These are phyloP conservation scores for Penicillium sp. DNA, from an alignment of 2,329 filamentous ascomycete genomes.

Conservation along the genomic window DNA sequence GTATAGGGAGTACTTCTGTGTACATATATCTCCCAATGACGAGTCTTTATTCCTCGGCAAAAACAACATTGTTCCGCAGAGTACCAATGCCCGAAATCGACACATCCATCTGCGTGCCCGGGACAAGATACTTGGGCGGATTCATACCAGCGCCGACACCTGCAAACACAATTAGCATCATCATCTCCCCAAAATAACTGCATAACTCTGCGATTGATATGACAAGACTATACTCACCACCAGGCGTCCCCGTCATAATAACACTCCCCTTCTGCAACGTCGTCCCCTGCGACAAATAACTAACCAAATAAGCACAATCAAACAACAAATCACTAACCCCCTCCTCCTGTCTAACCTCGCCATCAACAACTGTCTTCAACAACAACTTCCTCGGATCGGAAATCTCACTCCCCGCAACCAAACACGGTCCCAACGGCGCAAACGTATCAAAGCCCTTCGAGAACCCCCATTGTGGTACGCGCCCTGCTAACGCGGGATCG, in stretches of 20 bases:
- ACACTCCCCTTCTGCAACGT: slow-evolving; percentile 56
- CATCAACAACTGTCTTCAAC: slow-evolving; percentile 57
- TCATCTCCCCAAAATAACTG: not conserved
- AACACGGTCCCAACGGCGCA: slow-evolving; percentile 59
- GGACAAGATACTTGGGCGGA: slow-evolving; percentile 47
- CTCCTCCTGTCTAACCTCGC: slow-evolving; percentile 54
- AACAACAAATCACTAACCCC: slow-evolving; percentile 54
- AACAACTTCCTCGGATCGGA: slow-evolving; percentile 52
- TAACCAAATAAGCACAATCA: slow-evolving; percentile 45
- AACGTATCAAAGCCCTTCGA: slow-evolving; percentile 64
- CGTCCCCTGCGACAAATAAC: slow-evolving; percentile 43
- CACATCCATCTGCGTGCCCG: slow-evolving; percentile 51
- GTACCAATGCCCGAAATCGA: slow-evolving; percentile 51
- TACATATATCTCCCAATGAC: not conserved
- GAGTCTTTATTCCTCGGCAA: slow-evolving; percentile 6
- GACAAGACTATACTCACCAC: slow-evolving; percentile 33
- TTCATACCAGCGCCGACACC: slow-evolving; percentile 53
- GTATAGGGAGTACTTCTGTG: not conserved
- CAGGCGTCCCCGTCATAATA: slow-evolving; percentile 59
- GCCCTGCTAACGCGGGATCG: slow-evolving; percentile 56
- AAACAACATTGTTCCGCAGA: slow-evolving; percentile 45
- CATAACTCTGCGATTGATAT: not conserved
- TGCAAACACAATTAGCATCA: slow-evolving; percentile 5
- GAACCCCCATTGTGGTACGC: slow-evolving; percentile 63
- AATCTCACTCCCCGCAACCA: slow-evolving; percentile 54